Evolutionary conservation across 164 flowering plant genomes (phyloP), one percentile per base, ranked within the genome.

Genomic region (Liquidambar formosana): DNA sequence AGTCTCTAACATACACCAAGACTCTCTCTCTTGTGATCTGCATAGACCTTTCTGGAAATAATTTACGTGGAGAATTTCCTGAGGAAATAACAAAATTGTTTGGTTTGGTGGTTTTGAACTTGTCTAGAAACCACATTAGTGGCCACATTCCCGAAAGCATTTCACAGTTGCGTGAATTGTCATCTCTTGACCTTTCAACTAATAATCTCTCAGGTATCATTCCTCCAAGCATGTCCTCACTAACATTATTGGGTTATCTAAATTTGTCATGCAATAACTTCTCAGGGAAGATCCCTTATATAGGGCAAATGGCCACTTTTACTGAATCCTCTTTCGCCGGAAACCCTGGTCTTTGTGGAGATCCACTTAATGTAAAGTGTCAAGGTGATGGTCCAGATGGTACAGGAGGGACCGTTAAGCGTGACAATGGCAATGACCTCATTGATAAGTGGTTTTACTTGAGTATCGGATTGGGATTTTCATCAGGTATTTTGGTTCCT

Each of bases 181-280:
- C 46, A 22, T 82, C 82, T 16, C 80, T 87, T 43, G 92, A 84
- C 69, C 69, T 88, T 10, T 84, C 92, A 18, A 67, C 46, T 14
- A 86, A 86, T 60, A 65, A 59, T 19, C 72, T 88, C 19, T 74
- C 80, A 0, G 89, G 88, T 13, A 61, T n/a, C 15, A 84, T 86
- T 26, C 92, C 89, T 41, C 25, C 70, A 1, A 71, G 74, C 74
- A 57, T 88, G 69, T 47, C 80, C 0, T 57, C 76, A 33, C 12
- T 88, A 44, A 41, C 79, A 8, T 67, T 57, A 26, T 27, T 85
- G 59, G 41, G 72, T n/a, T 68, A 74, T 58, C 21, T 86, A 33
- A 80, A 86, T 57, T 49, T 85, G 11, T 85, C 89, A 0, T 47
- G 77, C 73, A 87, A 83, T 53, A 65, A 80, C 44, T 73, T 87